phyloP scores from a whole-genome alignment of 225 moss, liverwort and hornwort species.

The Lunularia cruciata region DNA sequence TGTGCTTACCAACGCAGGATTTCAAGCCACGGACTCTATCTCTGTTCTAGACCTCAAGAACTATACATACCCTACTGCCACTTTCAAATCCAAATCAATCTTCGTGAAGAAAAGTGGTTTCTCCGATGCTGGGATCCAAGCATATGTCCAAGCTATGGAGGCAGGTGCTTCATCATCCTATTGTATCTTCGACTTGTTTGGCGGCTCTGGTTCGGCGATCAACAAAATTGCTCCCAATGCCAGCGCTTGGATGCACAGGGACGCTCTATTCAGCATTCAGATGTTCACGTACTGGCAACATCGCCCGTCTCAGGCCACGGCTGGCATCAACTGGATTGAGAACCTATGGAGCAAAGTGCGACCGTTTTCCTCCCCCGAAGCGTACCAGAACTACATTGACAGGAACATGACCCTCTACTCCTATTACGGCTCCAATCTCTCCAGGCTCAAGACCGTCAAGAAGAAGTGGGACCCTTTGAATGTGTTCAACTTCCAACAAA shows the following conservation, averaged over 20 bases:
- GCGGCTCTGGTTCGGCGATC: conserved; percentile 40
- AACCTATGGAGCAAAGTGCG: conserved; percentile 44
- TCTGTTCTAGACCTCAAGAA: conserved; percentile 30
- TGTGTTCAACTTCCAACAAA: conserved; percentile 69
- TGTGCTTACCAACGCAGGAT: conserved; percentile 44
- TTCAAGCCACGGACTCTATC: conserved; percentile 17
- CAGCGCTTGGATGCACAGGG: conserved; percentile 51
- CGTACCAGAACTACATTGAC: conserved; percentile 79
- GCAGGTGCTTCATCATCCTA: conserved; percentile 31
- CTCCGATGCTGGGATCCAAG: conserved; percentile 42
- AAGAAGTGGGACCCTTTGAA: conserved; percentile 66
- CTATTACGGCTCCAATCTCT: conserved; percentile 56
- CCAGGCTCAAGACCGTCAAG: conserved; percentile 44
- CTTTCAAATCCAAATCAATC: conserved; percentile 72
- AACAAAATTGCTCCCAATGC: conserved; percentile 37
- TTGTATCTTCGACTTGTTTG: conserved; percentile 61
- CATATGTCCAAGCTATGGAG: conserved; percentile 47
- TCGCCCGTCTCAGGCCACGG: conserved; percentile 16
- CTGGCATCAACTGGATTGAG: conserved; percentile 30
- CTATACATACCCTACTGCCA: not conserved
- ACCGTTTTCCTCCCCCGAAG: conserved; percentile 29
- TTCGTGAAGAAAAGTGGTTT: conserved; percentile 41
- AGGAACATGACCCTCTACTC: conserved; percentile 54
- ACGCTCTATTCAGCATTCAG: conserved; percentile 54
- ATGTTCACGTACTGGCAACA: conserved; percentile 62